Evolutionary conservation across 2,329 filamentous ascomycete genomes (phyloP).

Genomic region (Colletotrichum gloeosporioides): DNA sequence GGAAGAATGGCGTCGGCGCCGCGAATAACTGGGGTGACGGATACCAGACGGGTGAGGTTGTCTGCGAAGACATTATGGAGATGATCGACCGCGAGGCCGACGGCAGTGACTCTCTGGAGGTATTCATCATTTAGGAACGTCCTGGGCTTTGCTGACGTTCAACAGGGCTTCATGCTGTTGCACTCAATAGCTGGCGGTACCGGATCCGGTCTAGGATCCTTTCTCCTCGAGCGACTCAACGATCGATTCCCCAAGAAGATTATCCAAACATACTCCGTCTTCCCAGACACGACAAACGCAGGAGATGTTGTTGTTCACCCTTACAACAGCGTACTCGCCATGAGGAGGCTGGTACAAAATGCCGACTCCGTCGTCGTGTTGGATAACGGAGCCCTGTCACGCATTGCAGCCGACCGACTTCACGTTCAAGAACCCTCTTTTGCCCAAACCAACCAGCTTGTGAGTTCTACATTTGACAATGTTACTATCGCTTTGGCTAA

Average conservation of each 20-base stretch:
- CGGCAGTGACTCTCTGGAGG: slow-evolving; percentile 95
- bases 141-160: slow-evolving; percentile 25
- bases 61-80: slow-evolving; percentile 97
- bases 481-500: not conserved
- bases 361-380: slow-evolving; percentile 97
- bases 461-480: slow-evolving; percentile 37
- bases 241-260: slow-evolving; percentile 98
- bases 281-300: slow-evolving; percentile 87
- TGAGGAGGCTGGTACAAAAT: slow-evolving; percentile 91
- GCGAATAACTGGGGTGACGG: slow-evolving; percentile 99
- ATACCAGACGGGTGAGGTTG: slow-evolving; percentile 88
- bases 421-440: slow-evolving; percentile 97
- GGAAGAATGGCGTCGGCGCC: slow-evolving; percentile 90
- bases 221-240: slow-evolving; percentile 92
- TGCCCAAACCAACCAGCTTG: slow-evolving; percentile 96
- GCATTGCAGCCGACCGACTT: slow-evolving; percentile 91
- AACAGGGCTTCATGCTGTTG: slow-evolving; percentile 93
- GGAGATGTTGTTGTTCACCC: slow-evolving; percentile 96
- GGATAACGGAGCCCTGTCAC: slow-evolving; percentile 91
- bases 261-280: slow-evolving; percentile 98
- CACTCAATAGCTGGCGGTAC: slow-evolving; percentile 98
- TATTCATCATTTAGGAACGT: slow-evolving; percentile 34
- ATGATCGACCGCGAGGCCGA: slow-evolving; percentile 99
- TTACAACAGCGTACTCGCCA: slow-evolving; percentile 94
- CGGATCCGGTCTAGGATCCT: slow-evolving; percentile 93